These are phyloP conservation scores for Rhodotorula sp. DNA, from an alignment of 1,284 basidiomycete genomes.

Conservation along the genomic window DNA sequence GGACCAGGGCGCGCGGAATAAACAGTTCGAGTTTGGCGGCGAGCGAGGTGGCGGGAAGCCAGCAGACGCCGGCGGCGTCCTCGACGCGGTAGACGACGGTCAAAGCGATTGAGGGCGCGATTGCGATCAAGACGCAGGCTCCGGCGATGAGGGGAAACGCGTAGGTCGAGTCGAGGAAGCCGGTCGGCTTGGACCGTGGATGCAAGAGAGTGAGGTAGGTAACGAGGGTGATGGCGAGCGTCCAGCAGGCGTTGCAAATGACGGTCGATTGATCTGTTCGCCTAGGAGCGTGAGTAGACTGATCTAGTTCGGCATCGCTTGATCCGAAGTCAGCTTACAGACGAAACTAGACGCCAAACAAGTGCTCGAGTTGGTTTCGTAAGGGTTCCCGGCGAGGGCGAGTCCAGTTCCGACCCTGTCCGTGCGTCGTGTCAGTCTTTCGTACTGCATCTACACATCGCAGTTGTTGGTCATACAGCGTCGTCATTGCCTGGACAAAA, in stretches of 20 bases:
- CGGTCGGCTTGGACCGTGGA: conserved; percentile 17
- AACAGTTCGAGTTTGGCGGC: conserved; percentile 25
- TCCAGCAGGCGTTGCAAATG: conserved; percentile 25
- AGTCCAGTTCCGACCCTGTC: not conserved
- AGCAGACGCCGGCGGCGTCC: conserved; percentile 27
- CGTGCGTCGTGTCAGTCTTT: too few relatives aligned
- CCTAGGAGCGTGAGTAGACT: not conserved
- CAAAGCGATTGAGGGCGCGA: conserved; percentile 15
- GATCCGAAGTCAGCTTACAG: conserved; percentile 6
- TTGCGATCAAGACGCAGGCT: conserved; percentile 11
- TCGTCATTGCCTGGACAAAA: conserved; percentile 1
- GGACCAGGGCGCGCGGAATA: conserved; percentile 22
- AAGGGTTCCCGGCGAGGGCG: not conserved
- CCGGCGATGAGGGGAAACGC: conserved; percentile 9
- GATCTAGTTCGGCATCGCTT: too few relatives aligned
- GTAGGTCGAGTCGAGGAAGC: conserved; percentile 12
- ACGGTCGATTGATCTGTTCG: conserved; percentile 25
- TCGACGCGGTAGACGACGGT: conserved; percentile 9
- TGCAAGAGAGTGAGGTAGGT: conserved; percentile 29
- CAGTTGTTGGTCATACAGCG: not conserved
- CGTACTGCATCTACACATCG: too few relatives aligned
- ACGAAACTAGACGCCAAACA: conserved; percentile 22
- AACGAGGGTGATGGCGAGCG: conserved; percentile 24
- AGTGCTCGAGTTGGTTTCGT: conserved; percentile 6
- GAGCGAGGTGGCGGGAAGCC: conserved; percentile 9